Evolutionary conservation across 78 protist genomes (phyloP), one percentile per base, ranked within the genome.

Genomic region (slime mould (Dictyostelium discoideum)): DNA sequence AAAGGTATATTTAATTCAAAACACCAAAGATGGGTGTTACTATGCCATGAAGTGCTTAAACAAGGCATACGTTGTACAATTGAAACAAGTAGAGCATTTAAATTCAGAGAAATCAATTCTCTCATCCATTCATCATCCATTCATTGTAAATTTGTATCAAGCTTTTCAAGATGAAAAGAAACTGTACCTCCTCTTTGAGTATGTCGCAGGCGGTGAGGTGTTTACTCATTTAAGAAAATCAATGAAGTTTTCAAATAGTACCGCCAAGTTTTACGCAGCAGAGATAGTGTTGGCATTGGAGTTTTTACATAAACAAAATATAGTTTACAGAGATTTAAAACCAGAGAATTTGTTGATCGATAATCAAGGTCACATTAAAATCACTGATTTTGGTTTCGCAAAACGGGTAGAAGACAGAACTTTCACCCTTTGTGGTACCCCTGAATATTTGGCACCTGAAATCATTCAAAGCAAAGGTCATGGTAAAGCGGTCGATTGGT

Each of bases 401-500:
- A 98, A 98, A 84, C 10, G 85, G 11, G 97, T 98, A 1, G 94
- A 63, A 37, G 98, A 98, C 50, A 32, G 98, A 20, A 98, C 99
- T 0, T 97, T 96, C 92, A 98, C 99, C 3, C 97, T 98, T 57
- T 98, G 99, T 76, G 99, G 99, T 2, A 98, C 99, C 8, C 99
- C 99, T 0, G 99, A 99, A n/a, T 92, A 92, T 57, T 57, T 98
- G 16, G 98, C 99, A 3, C 99, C 99, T 0, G 99, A 98, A 92
- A 96, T 98, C 44, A 97, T 98, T 65, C 98, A 93, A 85, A 39
- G 85, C 80, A 97, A 85, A 81, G 99, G 98, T 63, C 99, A 98
- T 94, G 98, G 99, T 29, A 98, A 99, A 77, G 99, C 98, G 0
- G 99, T 99, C 0, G 99, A 99, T 94, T 99, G 99, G 99, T 99